phyloP scores from a whole-genome alignment of 1,284 basidiomycete genomes.

The Cutaneotrichosporon cutaneum region DNA sequence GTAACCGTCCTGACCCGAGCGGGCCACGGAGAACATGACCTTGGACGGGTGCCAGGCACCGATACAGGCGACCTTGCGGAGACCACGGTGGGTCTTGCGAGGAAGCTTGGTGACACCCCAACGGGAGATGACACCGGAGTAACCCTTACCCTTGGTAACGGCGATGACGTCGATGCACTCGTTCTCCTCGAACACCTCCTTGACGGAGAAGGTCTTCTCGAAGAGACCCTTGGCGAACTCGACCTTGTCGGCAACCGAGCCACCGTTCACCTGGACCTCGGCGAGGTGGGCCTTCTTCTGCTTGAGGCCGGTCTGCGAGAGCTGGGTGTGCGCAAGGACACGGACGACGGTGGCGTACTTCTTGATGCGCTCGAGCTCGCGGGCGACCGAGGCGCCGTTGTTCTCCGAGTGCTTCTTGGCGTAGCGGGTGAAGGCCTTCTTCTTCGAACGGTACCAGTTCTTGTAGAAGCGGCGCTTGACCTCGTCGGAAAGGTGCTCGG shows the following conservation, averaged over 20 bases:
- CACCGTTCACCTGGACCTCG: constrained; percentile 99
- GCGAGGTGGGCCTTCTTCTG: constrained; percentile 99
- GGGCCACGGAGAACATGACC: constrained; percentile 99
- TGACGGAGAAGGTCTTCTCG: constrained; percentile 92
- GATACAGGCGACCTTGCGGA: constrained; percentile 99
- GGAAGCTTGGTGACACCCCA: constrained; percentile 99
- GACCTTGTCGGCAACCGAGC: constrained; percentile 95
- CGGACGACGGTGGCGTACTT: constrained; percentile 99
- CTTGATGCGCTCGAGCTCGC: constrained; percentile 98
- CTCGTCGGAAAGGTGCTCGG: constrained; percentile 70
- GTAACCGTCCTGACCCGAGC: constrained; percentile 99
- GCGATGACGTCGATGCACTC: constrained; percentile 97
- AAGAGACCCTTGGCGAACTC: constrained; percentile 93
- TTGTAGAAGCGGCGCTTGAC: constrained; percentile 99
- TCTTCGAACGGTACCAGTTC: constrained; percentile 99
- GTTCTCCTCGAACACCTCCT: constrained; percentile 89
- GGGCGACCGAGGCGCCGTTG: constrained; percentile 83
- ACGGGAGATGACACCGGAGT: constrained; percentile 98
- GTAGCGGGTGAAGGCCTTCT: constrained; percentile 97
- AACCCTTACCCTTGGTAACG: constrained; percentile 98
- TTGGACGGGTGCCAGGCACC: constrained; percentile 99
- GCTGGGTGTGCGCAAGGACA: constrained; percentile 98
- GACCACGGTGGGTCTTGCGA: constrained; percentile 99
- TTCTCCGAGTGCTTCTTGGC: constrained; percentile 99
- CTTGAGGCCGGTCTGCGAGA: constrained; percentile 93